These are phyloP conservation scores for Zygoascus ofunaensis DNA, from an alignment of 805 yeast species.

Conservation along the genomic window DNA sequence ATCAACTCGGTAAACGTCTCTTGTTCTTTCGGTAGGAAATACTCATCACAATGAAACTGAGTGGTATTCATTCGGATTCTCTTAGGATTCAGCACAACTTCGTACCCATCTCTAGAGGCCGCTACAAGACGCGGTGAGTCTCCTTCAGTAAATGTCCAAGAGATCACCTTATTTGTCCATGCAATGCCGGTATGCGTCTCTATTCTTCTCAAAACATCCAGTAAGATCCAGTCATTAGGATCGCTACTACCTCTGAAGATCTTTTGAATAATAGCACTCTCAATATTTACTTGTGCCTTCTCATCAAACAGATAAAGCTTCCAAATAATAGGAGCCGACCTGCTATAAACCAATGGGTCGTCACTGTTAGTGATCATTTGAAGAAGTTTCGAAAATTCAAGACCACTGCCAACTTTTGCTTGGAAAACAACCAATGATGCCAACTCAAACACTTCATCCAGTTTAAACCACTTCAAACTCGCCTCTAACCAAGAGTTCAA, in stretches of 20 bases:
- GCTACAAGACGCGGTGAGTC: conserved; percentile 40
- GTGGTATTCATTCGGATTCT: conserved; percentile 37
- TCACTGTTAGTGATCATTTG: conserved; percentile 57
- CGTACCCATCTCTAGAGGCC: conserved; percentile 38
- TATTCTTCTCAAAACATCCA: conserved; percentile 44
- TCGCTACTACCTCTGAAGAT: conserved; percentile 56
- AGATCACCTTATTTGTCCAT: conserved; percentile 55
- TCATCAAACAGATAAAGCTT: conserved; percentile 42
- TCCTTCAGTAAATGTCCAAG: conserved; percentile 49
- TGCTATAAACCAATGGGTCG: conserved; percentile 23
- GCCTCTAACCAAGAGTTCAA: conserved; percentile 20
- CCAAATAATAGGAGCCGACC: conserved; percentile 37
- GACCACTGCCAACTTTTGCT: conserved; percentile 26
- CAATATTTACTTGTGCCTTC: conserved; percentile 36
- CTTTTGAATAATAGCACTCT: conserved; percentile 34
- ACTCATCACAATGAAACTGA: conserved; percentile 22
- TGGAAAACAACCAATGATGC: conserved; percentile 33
- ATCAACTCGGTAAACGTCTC: background rate
- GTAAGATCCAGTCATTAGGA: conserved; percentile 53
- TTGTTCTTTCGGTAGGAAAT: background rate
- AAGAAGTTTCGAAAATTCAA: conserved; percentile 42
- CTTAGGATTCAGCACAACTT: conserved; percentile 39
- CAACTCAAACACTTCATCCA: conserved; percentile 39
- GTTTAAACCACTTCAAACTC: conserved; percentile 35
- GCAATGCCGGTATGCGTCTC: conserved; percentile 45